Evolutionary conservation across 371 early-diverging fungal species (phyloP), one percentile per base, ranked within the genome.

Genomic region (Lichtheimia corymbifera): DNA sequence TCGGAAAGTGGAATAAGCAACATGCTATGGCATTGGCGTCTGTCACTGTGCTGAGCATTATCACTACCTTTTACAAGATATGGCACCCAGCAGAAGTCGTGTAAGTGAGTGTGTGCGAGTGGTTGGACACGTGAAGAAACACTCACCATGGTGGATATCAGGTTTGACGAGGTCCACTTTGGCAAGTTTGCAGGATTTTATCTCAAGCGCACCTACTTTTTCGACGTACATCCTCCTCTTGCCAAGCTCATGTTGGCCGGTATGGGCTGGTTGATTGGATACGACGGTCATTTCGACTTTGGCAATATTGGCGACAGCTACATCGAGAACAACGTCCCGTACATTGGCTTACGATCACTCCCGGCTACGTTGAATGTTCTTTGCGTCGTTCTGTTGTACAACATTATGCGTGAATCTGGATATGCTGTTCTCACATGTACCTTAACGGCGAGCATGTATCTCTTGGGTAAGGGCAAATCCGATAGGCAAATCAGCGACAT

Each of bases 161-260:
- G 88, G 2, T 89, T 88, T 67, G 88, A 89, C 78, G 99, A 99
- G 78, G 99, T 99, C 17, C 99, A 99, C 74, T 99, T 99, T 88
- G 99, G 99, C 54, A 99, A 99, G 74, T 99, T 99, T 83, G 94
- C 98, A 13, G 88, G 91, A 15, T 96, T 91, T 77, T 99, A 99
- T 68, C 71, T 99, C 41, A 83, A 89, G 12, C 77, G 97, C 25
- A 85, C 88, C 50, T 99, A 97, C 80, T 99, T 91, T 77, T 99
- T 99, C 82, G 99, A 99, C 74, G 99, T 99, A 15, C 99, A 99
- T 70, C 99, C 99, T 41, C 99, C 99, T 4, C 83, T 99, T 44
- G 99, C 99, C 22, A 99, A 99, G 74, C 68, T 99, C 77, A 80
- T 99, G 73, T 77, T 98, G 15, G 99, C 97, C 11, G 85, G 86